phyloP scores from a whole-genome alignment of 129 eudicot species.

The Flaveria robusta region DNA sequence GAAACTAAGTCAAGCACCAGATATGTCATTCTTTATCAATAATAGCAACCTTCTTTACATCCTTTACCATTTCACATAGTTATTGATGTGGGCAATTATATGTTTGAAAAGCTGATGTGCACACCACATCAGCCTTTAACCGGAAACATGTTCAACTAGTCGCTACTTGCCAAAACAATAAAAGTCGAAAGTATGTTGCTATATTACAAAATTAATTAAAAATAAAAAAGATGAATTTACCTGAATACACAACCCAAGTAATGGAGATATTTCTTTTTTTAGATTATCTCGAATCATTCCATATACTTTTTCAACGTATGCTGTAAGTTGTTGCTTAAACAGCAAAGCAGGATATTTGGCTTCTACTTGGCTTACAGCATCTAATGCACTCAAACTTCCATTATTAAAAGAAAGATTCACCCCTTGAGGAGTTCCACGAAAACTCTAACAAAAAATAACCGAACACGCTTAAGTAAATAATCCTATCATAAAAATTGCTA shows the following conservation, averaged over 20 bases:
- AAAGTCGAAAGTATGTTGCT: not conserved
- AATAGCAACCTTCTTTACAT: not conserved
- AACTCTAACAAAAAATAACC: slow-evolving; percentile 53
- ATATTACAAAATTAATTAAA: not conserved
- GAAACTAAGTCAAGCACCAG: too few relatives aligned
- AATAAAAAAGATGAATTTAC: slow-evolving; percentile 38
- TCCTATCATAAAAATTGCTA: not conserved
- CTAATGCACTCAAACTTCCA: slow-evolving; percentile 32
- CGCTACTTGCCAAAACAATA: not conserved
- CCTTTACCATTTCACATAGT: not conserved
- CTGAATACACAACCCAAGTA: slow-evolving; percentile 55
- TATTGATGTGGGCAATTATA: not conserved
- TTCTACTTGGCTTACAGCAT: slow-evolving; percentile 45
- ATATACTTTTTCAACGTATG: slow-evolving; percentile 89
- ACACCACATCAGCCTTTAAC: not conserved
- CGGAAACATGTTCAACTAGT: not conserved
- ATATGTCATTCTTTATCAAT: not conserved
- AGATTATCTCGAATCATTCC: slow-evolving; percentile 95
- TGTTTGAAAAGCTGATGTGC: not conserved
- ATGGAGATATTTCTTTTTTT: slow-evolving; percentile 93
- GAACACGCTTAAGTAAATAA: slow-evolving; percentile 11
- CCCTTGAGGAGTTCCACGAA: slow-evolving; percentile 92
- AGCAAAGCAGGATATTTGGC: slow-evolving; percentile 98
- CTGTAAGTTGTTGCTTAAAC: slow-evolving; percentile 97
- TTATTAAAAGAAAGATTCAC: slow-evolving; percentile 52